Base-by-base conservation (phyloP, 306 rosid genomes). In the Cucurbita ficifolia region DNA sequence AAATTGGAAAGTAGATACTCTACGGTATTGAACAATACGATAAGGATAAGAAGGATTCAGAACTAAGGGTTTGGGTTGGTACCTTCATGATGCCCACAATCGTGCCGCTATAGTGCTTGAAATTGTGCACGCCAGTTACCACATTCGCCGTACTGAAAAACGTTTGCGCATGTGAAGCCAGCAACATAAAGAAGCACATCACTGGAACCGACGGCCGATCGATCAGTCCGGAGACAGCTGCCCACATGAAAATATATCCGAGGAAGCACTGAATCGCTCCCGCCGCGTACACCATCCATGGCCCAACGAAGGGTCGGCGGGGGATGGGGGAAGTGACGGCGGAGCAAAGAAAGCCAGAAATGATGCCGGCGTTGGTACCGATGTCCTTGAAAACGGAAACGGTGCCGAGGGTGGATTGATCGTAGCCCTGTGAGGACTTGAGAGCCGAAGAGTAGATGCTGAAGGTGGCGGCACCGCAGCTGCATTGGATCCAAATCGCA, bases 361-460 rank as follows among this genome's bases (percentile, higher is more conserved):
- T 79, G 64, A 87, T 38, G 45, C 98, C 98, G 40, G 85, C 89
- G 83, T 89, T 90, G 49, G 91, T 95, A 1, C 97, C 98, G 57
- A 94, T 84, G 82, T 94, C 97, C 19, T 94, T 90, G 95, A 94
- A 94, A 63, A 94, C 96, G 11, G 97, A 90, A 22, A 94, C 96
- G 29, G 96, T 86, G 79, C 91, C 96, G 72, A 94, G 94, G 3
- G 98, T 90, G 53, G 95, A 90, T 81, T 94, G 97, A 42, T 88
- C 87, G 77, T 94, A 94, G 52, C 82, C 81, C 36, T 90, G 97
- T 8, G 83, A 57, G 9, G 97, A 84, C 70, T 94, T 94, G 74
- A 94, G 90, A 0, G 78, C 81, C 0, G 95, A 59, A 55, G 98
- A 90, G 82, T 94, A 90, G 81, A 94, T 81, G 82, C 92, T 78